phyloP scores from a whole-genome alignment of 768 basidiomycete genomes.

The Leccinum uliginosum region DNA sequence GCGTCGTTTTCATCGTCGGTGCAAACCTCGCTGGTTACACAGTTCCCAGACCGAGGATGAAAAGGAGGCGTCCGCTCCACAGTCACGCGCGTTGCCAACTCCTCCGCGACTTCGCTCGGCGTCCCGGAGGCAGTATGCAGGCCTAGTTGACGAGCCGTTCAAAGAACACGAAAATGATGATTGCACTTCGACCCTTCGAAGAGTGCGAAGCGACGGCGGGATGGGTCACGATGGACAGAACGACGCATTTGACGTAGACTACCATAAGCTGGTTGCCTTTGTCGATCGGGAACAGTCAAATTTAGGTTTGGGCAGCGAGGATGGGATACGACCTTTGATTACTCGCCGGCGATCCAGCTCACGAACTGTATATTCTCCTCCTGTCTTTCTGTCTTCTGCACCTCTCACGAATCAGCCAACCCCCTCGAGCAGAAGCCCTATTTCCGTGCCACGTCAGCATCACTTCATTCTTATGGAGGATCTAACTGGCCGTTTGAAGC shows the following conservation, averaged over 20 bases:
- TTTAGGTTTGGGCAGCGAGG: slow-evolving; percentile 17
- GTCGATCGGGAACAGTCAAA: slow-evolving; percentile 15
- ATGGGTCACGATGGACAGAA: slow-evolving; percentile 34
- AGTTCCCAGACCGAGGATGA: slow-evolving; percentile 53
- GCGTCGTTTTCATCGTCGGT: slow-evolving; percentile 60
- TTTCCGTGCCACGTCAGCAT: slow-evolving; percentile 76
- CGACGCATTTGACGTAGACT: slow-evolving; percentile 44
- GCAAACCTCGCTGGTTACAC: slow-evolving; percentile 28
- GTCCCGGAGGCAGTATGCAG: slow-evolving; percentile 10
- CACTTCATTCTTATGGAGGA: slow-evolving; percentile 99
- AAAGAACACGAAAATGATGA: slow-evolving; percentile 38
- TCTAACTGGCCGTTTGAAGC: slow-evolving; percentile 85
- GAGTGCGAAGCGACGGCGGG: slow-evolving; percentile 61
- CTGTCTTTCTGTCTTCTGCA: slow-evolving; percentile 24
- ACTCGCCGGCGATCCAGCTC: slow-evolving; percentile 41
- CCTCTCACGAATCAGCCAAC: slow-evolving; percentile 27
- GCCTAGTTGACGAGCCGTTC: slow-evolving; percentile 40
- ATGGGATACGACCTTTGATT: slow-evolving; percentile 26
- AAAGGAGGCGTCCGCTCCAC: slow-evolving; percentile 44
- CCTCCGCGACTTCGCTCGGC: slow-evolving; percentile 13
- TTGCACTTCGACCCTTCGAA: slow-evolving; percentile 43
- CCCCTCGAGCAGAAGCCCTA: slow-evolving; percentile 37
- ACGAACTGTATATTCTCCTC: slow-evolving; percentile 31
- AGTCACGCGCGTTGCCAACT: slow-evolving; percentile 26
- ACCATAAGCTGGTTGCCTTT: slow-evolving; percentile 22